Conservation (phyloP, 169 alveolate genomes). For the Hepatocystis sp. region DNA sequence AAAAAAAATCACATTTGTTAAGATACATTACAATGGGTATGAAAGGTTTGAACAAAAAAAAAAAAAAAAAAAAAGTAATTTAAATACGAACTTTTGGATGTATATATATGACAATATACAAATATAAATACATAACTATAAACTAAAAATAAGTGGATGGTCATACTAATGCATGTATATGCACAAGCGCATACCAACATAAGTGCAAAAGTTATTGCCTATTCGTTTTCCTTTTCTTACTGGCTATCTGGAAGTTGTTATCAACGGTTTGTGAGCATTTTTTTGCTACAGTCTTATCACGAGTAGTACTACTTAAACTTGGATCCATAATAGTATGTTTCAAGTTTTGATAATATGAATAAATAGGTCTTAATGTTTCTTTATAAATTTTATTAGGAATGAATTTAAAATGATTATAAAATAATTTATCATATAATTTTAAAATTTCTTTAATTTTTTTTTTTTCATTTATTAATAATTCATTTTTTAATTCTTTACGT, state of each 20-base stretch:
- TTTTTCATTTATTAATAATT: constrained; percentile 48
- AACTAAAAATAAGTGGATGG: too few relatives aligned
- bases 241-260: constrained; percentile 13
- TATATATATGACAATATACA: too few relatives aligned
- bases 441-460: constrained; percentile 74
- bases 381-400: constrained; percentile 71
- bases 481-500: constrained; percentile 19
- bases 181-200: too few relatives aligned
- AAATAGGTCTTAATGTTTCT: constrained; percentile 73
- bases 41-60: neutral
- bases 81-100: too few relatives aligned
- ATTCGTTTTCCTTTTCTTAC: too few relatives aligned
- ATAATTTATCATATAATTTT: constrained; percentile 72
- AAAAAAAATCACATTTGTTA: neutral
- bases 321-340: constrained; percentile 29
- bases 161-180: too few relatives aligned
- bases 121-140: too few relatives aligned
- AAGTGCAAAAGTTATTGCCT: too few relatives aligned
- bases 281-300: constrained; percentile 24
- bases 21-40: neutral
- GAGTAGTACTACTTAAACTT: neutral
- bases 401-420: constrained; percentile 68
- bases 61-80: neutral
- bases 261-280: constrained; percentile 13
- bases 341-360: constrained; percentile 69